Evolutionary conservation across 225 moss, liverwort and hornwort species (phyloP).

Genomic region (Lunularia cruciata): DNA sequence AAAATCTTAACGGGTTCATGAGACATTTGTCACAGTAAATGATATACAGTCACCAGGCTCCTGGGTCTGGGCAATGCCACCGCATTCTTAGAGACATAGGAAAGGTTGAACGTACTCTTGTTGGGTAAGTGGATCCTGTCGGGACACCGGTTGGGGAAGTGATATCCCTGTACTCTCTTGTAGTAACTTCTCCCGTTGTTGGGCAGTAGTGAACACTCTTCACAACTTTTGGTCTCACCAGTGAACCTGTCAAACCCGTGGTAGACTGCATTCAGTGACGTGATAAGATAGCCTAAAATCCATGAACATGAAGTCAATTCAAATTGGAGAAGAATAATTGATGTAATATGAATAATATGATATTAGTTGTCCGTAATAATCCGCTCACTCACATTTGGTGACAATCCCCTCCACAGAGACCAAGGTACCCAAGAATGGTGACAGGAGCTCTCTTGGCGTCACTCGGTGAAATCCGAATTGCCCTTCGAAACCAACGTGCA

Average conservation of each 20-base stretch:
- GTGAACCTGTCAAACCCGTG: conserved; percentile 51
- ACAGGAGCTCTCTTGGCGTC: conserved; percentile 71
- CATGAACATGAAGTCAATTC: too few species aligned
- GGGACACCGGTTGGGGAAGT: conserved; percentile 73
- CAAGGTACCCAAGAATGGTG: conserved; percentile 73
- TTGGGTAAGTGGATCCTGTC: conserved; percentile 79
- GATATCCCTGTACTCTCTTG: conserved; percentile 80
- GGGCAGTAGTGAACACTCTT: conserved; percentile 85
- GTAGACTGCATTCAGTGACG: background rate
- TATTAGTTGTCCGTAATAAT: too few species aligned
- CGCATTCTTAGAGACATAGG: too few species aligned
- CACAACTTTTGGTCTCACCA: conserved; percentile 81
- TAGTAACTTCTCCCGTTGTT: conserved; percentile 54
- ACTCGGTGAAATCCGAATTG: conserved; percentile 77
- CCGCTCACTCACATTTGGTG: conserved; percentile 69
- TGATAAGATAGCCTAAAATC: too few species aligned
- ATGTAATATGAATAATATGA: too few species aligned
- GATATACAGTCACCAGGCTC: too few species aligned
- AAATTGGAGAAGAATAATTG: too few species aligned
- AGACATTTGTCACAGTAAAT: too few species aligned
- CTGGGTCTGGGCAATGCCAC: too few species aligned
- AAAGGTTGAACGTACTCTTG: conserved; percentile 49
- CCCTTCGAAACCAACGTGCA: conserved; percentile 76
- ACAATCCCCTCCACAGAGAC: conserved; percentile 83
- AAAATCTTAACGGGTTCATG: too few species aligned